A percentile compares a stretch with the other conserved stretches of the same genome.
Conservation (phyloP, 2,329 filamentous ascomycete genomes). For the Cladosporium oxysporum region DNA sequence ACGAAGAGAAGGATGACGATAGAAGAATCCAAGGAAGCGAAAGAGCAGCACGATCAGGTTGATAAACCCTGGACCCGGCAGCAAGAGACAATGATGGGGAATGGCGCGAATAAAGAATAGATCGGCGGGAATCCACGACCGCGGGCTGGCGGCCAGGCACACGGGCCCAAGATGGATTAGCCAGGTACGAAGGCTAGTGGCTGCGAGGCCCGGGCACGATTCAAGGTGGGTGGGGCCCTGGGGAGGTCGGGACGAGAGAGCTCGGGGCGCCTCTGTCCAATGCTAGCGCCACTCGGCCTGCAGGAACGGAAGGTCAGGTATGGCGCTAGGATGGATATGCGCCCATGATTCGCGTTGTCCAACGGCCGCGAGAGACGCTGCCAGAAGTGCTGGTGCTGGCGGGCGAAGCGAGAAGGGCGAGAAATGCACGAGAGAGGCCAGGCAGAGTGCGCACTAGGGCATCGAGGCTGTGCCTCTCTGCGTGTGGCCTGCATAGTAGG, state of each 20-base stretch:
- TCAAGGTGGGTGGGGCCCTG: conserved; percentile 31
- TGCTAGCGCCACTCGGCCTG: conserved; percentile 17
- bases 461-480: conserved; percentile 10
- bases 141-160: conserved; percentile 23
- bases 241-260: conserved; percentile 28
- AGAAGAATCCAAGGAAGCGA: conserved; percentile 31
- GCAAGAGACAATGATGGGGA: conserved; percentile 29
- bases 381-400: conserved; percentile 13
- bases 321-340: conserved; percentile 11
- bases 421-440: background rate
- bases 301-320: conserved; percentile 20
- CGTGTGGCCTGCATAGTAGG: conserved; percentile 2
- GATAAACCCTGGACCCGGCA: conserved; percentile 34
- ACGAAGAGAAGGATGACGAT: conserved; percentile 30
- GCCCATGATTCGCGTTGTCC: conserved; percentile 16
- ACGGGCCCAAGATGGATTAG: conserved; percentile 27
- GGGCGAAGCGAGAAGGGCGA: background rate
- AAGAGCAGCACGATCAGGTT: conserved; percentile 28
- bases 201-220: conserved; percentile 28
- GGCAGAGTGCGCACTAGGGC: background rate
- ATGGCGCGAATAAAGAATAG: conserved; percentile 30
- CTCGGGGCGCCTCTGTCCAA: conserved; percentile 12
- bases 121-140: conserved; percentile 30
- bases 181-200: conserved; percentile 31
- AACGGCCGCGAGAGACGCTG: background rate